Conservation (phyloP, 129 eudicot species). For the Erigeron canadensis region DNA sequence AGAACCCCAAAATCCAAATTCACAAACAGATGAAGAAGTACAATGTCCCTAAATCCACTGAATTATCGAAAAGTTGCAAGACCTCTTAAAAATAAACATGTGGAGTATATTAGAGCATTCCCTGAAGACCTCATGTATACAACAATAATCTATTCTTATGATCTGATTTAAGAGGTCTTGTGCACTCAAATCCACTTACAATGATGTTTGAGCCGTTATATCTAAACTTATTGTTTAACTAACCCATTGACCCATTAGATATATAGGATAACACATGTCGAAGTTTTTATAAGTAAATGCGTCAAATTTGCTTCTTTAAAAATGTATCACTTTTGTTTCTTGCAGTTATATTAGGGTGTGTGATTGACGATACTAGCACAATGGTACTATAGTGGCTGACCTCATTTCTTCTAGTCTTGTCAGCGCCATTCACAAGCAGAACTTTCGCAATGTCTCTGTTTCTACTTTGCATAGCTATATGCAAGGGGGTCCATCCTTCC, state of each 20-base stretch:
- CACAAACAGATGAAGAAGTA: neutral
- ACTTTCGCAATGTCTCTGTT: slow-evolving; percentile 76
- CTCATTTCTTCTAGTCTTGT: slow-evolving; percentile 65
- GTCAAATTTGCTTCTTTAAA: neutral
- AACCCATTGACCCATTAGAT: neutral
- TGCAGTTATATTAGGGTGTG: neutral
- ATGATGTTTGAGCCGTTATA: neutral
- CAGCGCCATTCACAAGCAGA: slow-evolving; percentile 78
- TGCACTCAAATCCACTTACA: neutral
- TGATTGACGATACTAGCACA: neutral
- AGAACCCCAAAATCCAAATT: neutral
- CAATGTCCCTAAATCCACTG: neutral
- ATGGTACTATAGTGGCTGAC: slow-evolving; percentile 26
- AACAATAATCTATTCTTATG: neutral
- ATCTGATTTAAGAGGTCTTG: neutral
- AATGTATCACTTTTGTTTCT: neutral
- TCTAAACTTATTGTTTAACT: neutral
- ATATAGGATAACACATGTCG: neutral
- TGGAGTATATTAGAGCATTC: neutral
- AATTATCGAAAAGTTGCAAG: neutral
- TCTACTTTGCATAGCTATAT: slow-evolving; percentile 85
- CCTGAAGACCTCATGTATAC: neutral
- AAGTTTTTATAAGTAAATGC: neutral
- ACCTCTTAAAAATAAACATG: too few species aligned
- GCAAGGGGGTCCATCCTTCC: slow-evolving; percentile 99